Percentiles rank a stretch among this genome's conserved stretches.
Evolutionary conservation across 2,329 filamentous ascomycete species (phyloP).

Genomic region (Penicillium sp.): DNA sequence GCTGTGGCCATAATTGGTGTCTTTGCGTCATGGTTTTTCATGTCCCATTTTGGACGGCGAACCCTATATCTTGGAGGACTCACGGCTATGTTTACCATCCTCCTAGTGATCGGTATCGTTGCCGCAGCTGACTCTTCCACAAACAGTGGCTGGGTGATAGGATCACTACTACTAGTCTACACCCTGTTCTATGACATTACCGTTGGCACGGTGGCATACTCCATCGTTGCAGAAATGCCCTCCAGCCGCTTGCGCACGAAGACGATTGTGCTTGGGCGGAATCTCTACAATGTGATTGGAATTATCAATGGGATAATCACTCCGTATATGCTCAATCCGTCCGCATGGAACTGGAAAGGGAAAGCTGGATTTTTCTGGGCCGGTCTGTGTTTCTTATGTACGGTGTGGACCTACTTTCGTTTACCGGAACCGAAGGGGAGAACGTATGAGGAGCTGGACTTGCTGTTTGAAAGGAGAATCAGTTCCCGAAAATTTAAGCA

Average conservation of each 20-base stretch:
- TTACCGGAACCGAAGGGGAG: constrained; percentile 75
- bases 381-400: constrained; percentile 73
- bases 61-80: constrained; percentile 75
- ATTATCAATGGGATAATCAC: constrained; percentile 79
- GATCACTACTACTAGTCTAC: constrained; percentile 77
- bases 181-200: constrained; percentile 79
- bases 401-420: constrained; percentile 76
- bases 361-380: constrained; percentile 86
- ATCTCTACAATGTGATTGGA: constrained; percentile 73
- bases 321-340: constrained; percentile 88
- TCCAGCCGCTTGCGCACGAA: constrained; percentile 82
- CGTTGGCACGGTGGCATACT: constrained; percentile 86
- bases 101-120: constrained; percentile 79
- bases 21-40: constrained; percentile 75
- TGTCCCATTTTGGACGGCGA: constrained; percentile 71
- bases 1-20: constrained; percentile 72
- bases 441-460: constrained; percentile 79
- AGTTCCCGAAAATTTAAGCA: constrained; percentile 68
- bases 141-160: constrained; percentile 63
- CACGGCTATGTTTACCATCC: constrained; percentile 67
- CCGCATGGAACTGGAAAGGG: constrained; percentile 82
- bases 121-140: constrained; percentile 58
- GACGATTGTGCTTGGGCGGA: constrained; percentile 80
- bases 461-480: constrained; percentile 72
- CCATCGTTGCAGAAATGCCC: constrained; percentile 78